Base-by-base conservation (phyloP, 495 filamentous ascomycete species). In the Aspergillus homomorphus region DNA sequence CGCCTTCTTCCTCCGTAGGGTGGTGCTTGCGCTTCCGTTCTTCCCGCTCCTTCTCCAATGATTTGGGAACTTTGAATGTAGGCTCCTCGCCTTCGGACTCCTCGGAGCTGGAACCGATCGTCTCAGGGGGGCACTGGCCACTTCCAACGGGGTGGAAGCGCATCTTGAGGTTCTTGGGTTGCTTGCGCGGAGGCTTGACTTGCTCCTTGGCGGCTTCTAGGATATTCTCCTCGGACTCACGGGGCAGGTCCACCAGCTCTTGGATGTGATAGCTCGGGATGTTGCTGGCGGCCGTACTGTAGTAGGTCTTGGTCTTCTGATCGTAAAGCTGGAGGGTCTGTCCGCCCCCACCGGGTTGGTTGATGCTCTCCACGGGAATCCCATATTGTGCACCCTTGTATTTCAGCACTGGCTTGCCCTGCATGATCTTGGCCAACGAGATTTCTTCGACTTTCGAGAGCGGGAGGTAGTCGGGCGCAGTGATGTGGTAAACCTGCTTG, bases 161-260 rank as follows among this genome's bases (percentile, higher is more conserved):
- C 84, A 87, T 87, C 53, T 77, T 80, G 55, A 87, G 54, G 42
- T 83, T 77, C 60, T 80, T 82, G 19, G 82, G 82, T 56, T 87
- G 84, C 30, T 73, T 77, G 20, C 73, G 69, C n/a, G 66, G 75
- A 19, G 68, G 77, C 53, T 76, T 77, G 46, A 77, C 69, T n/a
- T 64, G 52, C 30, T 70, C 69, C 20, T 72, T 72, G 19, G 77
- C 64, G 6, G 73, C 70, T 52, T 65, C 71, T 30, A 76, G 61
- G 3, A 67, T 71, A 3, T 66, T 45, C 51, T 69, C 68, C 54
- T 73, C 54, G 26, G 73, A 61, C 66, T 68, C 23, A 59, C 67
- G 59, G 54, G 77, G 64, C 20, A 77, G 50, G 14, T 68, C 64
- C 44, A 78, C 57, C 60, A 81, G 56, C 58, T 80, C 73, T 60